Conservation (phyloP, 768 basidiomycete species). For the Calocybe gangraenosa region DNA sequence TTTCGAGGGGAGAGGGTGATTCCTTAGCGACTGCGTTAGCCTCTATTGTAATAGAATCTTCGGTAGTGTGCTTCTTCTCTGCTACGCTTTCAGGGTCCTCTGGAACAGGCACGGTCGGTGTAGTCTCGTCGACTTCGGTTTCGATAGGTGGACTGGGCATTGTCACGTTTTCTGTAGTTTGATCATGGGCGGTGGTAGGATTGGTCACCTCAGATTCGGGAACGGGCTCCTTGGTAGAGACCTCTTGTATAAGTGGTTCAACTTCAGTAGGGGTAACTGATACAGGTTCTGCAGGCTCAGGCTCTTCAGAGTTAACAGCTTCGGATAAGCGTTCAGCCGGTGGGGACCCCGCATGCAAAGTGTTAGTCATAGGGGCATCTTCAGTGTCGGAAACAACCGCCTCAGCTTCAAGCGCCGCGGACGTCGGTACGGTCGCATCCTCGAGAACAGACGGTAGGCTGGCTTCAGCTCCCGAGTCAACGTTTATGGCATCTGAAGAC, state of each 20-base stretch:
- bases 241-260: not conserved
- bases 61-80: not conserved
- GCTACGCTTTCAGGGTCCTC: slow-evolving; percentile 1
- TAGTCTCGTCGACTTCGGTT: not conserved
- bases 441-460: not conserved
- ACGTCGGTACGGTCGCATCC: not conserved
- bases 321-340: not conserved
- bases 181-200: not conserved
- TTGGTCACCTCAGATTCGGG: not conserved
- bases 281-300: not conserved
- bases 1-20: not conserved
- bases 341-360: no score
- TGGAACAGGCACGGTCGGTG: not conserved
- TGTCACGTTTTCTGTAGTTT: not conserved
- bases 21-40: not conserved
- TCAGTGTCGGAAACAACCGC: not conserved
- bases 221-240: not conserved
- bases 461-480: not conserved
- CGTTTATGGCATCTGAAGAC: not conserved
- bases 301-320: not conserved
- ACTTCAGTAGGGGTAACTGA: not conserved
- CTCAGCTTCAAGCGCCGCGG: not conserved
- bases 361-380: not conserved
- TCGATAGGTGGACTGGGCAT: not conserved
- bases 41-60: slow-evolving; percentile 7